Conservation (phyloP, 2,329 filamentous ascomycete species). For the Colletotrichum sp. region DNA sequence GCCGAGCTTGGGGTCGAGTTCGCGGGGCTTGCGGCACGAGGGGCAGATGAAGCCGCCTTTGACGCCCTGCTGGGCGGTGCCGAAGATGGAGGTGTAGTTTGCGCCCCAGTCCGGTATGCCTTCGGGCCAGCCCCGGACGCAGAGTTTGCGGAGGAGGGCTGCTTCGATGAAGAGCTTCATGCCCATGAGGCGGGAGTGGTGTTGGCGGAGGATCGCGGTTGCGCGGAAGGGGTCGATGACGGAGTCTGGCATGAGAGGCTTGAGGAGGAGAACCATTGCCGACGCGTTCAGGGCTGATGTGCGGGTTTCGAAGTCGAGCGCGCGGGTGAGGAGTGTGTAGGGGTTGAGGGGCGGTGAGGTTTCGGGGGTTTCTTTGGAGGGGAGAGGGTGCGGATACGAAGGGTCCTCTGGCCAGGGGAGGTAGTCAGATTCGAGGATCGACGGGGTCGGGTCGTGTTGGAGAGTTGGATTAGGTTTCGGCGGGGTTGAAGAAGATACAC, state of each 20-base stretch:
- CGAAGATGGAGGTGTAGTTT: conserved; percentile 59
- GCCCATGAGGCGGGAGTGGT: conserved; percentile 63
- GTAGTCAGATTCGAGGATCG: conserved; percentile 62
- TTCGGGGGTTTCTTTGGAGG: conserved; percentile 1
- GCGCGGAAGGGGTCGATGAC: conserved; percentile 63
- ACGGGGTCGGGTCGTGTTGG: conserved; percentile 42
- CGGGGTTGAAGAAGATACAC: conserved; percentile 25
- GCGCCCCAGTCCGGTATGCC: conserved; percentile 58
- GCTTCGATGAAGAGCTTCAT: conserved; percentile 67
- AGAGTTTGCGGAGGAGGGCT: conserved; percentile 65
- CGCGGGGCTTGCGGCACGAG: conserved; percentile 60
- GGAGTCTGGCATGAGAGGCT: conserved; percentile 58
- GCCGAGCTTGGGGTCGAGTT: conserved; percentile 51
- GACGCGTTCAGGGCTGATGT: conserved; percentile 64
- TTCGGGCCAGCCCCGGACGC: conserved; percentile 60
- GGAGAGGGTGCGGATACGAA: conserved; percentile 54
- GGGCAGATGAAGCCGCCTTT: conserved; percentile 60
- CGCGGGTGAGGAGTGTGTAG: conserved; percentile 56
- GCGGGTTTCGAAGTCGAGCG: conserved; percentile 60
- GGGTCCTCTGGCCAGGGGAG: conserved; percentile 64
- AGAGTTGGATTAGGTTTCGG: conserved; percentile 30
- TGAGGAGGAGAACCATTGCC: conserved; percentile 64
- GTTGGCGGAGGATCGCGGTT: conserved; percentile 60
- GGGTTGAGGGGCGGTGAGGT: conserved; percentile 55
- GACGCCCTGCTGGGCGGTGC: conserved; percentile 58